Base-by-base conservation (phyloP, 768 basidiomycete genomes). In the Lentinula raphanica region DNA sequence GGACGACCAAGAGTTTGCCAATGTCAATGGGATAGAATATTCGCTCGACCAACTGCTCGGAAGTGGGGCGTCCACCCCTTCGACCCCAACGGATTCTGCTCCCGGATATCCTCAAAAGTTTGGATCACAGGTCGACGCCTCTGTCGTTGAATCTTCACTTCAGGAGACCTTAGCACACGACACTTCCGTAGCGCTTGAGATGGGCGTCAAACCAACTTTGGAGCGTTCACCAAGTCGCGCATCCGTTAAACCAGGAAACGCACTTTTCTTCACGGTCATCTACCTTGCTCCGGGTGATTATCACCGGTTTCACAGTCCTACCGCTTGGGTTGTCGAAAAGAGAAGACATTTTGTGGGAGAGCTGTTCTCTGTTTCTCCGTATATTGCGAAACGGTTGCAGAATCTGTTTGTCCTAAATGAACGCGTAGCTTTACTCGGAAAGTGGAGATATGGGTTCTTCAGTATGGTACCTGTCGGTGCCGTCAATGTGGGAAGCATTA, bases 261-360 rank as follows among this genome's bases (percentile, higher is more conserved):
- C 85, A 17, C 83, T 98, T 23, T 97, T 85, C 74, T 99, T 98
- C 71, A 76, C 89, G 23, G 97, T 99, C 64, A 89, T 99, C 59
- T 99, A 98, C 74, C 89, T 99, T 56, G 97, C 96, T 0, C 97
- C 97, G 1, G 96, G 97, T 1, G 97, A 99, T 68, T 98, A 98
- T 71, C 96, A 99, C 67, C 85, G 96, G 15, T 99, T 97, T 82
- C 97, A 99, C 71, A 89, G 86, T 51, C 96, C 97, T 1, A 87
- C 94, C 0, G 86, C 91, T 6, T 98, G 97, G 97, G 94, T 99
- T 5, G 96, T 98, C 17, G 95, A 99, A 77, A 90, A 90, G 67
- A 76, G 97, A 60, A 74, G 97, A 39, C 97, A 99, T 70, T 98
- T 99, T 66, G 86, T 94, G 29, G 96, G 94, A 82, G 96, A 98